phyloP scores from a whole-genome alignment of 192 early-diverging fungal genomes.

The Dissophora ornata region DNA sequence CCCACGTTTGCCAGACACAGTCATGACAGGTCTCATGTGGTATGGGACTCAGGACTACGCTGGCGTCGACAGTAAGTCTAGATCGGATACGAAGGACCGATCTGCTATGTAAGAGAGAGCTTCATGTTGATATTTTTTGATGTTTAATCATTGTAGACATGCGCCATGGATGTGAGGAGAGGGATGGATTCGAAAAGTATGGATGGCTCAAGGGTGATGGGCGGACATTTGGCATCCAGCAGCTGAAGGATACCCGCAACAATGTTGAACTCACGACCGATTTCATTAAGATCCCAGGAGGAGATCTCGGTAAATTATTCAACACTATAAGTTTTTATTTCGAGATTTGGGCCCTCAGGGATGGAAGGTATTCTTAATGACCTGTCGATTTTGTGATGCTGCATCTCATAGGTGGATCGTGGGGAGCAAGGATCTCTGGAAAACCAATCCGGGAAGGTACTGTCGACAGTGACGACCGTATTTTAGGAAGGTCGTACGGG shows the following conservation, averaged over 20 bases:
- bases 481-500: no score
- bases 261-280: constrained; percentile 78
- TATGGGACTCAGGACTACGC: constrained; percentile 74
- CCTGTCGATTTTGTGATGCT: no score
- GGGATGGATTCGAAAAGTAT: constrained; percentile 82
- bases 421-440: constrained; percentile 84
- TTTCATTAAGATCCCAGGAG: constrained; percentile 77
- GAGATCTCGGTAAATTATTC: constrained; percentile 61
- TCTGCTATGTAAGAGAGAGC: no score
- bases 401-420: constrained; percentile 77
- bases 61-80: constrained; percentile 61
- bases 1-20: constrained; percentile 75
- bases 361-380: no score
- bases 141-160: constrained; percentile 60
- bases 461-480: background rate
- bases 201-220: constrained; percentile 91
- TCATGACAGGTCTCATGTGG: constrained; percentile 97
- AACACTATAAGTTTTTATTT: no score
- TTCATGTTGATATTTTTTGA: background rate
- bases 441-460: constrained; percentile 64
- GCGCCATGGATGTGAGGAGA: constrained; percentile 93
- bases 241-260: constrained; percentile 71
- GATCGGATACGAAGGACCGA: no score
- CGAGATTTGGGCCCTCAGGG: no score
- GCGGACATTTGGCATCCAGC: constrained; percentile 81